Conservation (phyloP, 2,329 filamentous ascomycete species). For the Cercospora zeae-maydis region DNA sequence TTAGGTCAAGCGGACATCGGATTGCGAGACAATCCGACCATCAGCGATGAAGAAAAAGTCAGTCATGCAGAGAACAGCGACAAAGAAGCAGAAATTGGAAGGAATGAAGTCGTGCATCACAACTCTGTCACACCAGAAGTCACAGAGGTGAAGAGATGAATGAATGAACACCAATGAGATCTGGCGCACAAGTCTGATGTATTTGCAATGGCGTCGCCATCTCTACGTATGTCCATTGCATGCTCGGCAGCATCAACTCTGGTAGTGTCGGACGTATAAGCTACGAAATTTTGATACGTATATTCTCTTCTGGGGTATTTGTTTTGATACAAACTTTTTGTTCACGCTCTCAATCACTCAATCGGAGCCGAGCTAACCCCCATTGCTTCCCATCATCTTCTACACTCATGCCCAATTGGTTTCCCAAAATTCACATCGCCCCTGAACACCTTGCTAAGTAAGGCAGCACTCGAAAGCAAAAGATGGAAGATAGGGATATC, state of each 20-base stretch:
- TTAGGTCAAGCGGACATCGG: conserved; percentile 4
- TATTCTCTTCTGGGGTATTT: background rate
- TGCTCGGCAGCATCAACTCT: background rate
- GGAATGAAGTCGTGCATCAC: background rate
- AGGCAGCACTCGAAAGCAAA: background rate
- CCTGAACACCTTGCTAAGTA: conserved; percentile 1
- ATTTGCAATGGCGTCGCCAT: background rate
- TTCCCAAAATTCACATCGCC: background rate
- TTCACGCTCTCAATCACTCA: background rate
- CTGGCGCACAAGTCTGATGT: background rate
- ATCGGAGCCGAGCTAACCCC: background rate
- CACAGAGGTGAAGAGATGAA: background rate
- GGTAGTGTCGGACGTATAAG: background rate
- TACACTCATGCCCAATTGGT: background rate
- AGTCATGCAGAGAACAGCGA: background rate
- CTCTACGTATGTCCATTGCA: background rate
- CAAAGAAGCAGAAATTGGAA: background rate
- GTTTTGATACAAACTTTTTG: background rate
- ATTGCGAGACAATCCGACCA: background rate
- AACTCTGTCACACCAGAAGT: background rate
- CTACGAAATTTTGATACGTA: background rate
- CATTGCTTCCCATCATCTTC: background rate
- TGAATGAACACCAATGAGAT: background rate
- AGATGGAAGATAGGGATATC: background rate
- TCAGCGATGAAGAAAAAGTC: background rate